phyloP scores from a whole-genome alignment of 768 basidiomycete genomes.

The Suillus luteus region DNA sequence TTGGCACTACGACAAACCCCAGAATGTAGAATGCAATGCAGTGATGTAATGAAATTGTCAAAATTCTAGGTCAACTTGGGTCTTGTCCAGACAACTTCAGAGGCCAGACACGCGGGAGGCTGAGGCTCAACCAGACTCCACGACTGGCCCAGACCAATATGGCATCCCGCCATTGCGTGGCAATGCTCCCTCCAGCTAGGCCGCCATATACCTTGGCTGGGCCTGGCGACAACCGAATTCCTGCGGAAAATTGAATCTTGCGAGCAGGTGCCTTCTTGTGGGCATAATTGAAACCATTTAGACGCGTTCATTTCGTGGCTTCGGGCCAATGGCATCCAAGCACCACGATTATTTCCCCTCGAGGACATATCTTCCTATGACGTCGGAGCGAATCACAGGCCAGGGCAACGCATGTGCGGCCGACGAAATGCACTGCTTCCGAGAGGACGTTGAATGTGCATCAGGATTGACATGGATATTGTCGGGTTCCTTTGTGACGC shows the following conservation, averaged over 20 bases:
- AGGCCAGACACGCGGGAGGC: not conserved
- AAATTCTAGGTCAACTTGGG: not conserved
- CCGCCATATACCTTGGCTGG: not conserved
- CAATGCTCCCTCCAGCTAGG: too few species aligned
- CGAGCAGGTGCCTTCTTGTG: not conserved
- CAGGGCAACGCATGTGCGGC: not conserved
- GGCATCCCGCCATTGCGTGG: constrained; percentile 1
- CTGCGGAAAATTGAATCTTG: not conserved
- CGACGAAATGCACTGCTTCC: not conserved
- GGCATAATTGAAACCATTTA: not conserved
- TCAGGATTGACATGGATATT: not conserved
- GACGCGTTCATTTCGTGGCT: not conserved
- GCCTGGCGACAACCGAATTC: not conserved
- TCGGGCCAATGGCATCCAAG: not conserved
- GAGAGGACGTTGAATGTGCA: not conserved
- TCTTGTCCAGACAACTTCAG: not conserved
- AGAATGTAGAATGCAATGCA: not conserved
- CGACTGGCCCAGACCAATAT: not conserved
- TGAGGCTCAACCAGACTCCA: not conserved
- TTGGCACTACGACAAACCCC: not conserved
- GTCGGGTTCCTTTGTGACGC: not conserved
- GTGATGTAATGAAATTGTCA: not conserved
- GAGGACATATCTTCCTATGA: not conserved
- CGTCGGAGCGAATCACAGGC: not conserved
- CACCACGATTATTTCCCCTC: not conserved